Conservation (phyloP, 805 yeast genomes). For the Ogataea naganishii region DNA sequence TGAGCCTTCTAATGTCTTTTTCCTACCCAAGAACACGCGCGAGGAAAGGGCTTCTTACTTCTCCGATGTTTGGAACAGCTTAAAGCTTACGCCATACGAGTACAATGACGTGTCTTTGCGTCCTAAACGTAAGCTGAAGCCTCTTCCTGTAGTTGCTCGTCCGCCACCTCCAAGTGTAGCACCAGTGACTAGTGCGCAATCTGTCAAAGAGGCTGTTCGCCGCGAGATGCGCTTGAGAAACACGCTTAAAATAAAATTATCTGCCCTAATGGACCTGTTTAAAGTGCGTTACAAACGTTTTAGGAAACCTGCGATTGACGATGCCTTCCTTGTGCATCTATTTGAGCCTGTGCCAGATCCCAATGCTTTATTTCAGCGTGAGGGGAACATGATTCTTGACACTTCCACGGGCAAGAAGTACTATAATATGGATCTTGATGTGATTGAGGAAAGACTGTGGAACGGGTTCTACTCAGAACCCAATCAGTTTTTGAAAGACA, state of each 20-base stretch:
- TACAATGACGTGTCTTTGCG: constrained; percentile 57
- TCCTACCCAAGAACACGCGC: constrained; percentile 30
- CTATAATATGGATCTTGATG: constrained; percentile 87
- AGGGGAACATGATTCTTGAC: constrained; percentile 76
- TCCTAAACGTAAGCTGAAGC: constrained; percentile 38
- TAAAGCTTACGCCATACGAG: constrained; percentile 60
- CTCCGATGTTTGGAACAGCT: constrained; percentile 37
- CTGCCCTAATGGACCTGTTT: constrained; percentile 84
- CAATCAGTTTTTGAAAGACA: constrained; percentile 76
- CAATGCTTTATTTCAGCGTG: constrained; percentile 33
- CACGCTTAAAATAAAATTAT: constrained; percentile 72
- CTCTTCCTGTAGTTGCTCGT: constrained; percentile 22
- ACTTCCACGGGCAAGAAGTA: constrained; percentile 61
- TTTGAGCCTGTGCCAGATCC: constrained; percentile 53
- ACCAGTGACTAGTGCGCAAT: constrained; percentile 2
- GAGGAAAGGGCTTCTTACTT: constrained; percentile 53
- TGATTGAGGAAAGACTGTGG: constrained; percentile 92
- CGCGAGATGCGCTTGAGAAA: constrained; percentile 80
- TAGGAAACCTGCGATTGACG: constrained; percentile 86
- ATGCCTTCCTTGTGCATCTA: constrained; percentile 58
- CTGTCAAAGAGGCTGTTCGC: constrained; percentile 22
- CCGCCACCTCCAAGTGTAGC: constrained; percentile 2
- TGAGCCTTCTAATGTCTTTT: constrained; percentile 37
- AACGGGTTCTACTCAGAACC: constrained; percentile 94
- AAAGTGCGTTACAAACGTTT: constrained; percentile 83